Percentiles rank a stretch among this genome's conserved stretches.
Evolutionary conservation across 306 rosid species (phyloP).

Genomic region (Sechiopsis laciniata): DNA sequence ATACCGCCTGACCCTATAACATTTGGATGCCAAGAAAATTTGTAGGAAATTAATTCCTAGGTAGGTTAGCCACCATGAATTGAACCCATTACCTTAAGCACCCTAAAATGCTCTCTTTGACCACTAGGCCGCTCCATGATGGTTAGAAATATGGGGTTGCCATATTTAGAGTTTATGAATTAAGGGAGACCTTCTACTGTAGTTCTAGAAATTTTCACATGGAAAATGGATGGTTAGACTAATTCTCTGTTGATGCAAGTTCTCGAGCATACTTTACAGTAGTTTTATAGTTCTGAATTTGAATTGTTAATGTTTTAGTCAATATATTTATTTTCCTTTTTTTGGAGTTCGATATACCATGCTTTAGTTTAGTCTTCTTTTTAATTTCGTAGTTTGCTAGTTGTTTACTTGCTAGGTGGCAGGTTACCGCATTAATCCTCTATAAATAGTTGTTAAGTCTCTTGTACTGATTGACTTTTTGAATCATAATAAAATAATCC

Average conservation of each 20-base stretch:
- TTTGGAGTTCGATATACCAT: background rate
- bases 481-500: background rate
- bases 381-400: background rate
- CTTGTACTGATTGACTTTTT: background rate
- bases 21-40: no score
- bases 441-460: background rate
- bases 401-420: background rate
- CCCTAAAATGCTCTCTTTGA: no score
- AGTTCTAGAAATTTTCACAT: background rate
- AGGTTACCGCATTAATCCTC: background rate
- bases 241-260: background rate
- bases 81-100: no score
- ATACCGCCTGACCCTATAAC: no score
- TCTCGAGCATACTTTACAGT: background rate
- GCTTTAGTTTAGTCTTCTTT: background rate
- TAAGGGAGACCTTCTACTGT: background rate
- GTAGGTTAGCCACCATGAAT: no score
- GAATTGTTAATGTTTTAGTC: background rate
- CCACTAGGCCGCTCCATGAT: no score
- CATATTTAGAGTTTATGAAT: background rate
- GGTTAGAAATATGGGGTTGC: no score
- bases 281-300: background rate
- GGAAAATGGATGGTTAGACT: background rate
- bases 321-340: background rate
- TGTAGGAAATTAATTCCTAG: no score